phyloP scores from a whole-genome alignment of 176 grass and related monocot genomes.

The Thalia dealbata region DNA sequence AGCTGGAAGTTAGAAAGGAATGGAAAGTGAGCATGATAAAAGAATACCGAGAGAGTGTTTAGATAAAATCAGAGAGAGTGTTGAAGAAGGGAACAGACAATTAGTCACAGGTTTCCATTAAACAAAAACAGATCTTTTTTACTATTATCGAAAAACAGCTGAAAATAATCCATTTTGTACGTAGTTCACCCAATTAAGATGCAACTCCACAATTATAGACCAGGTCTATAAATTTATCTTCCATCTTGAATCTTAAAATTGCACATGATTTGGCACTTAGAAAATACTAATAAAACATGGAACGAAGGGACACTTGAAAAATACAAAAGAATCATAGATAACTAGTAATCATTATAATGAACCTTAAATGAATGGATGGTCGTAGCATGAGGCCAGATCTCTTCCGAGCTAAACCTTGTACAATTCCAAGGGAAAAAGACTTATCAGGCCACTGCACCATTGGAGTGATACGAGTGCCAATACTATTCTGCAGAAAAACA shows the following conservation, averaged over 20 bases:
- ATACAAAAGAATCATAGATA: too few relatives aligned
- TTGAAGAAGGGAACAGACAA: background rate
- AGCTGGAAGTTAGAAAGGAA: slow-evolving; percentile 22
- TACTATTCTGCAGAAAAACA: slow-evolving; percentile 38
- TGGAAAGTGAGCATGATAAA: background rate
- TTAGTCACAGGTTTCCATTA: background rate
- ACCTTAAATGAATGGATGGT: slow-evolving; percentile 42
- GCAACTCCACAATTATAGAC: too few relatives aligned
- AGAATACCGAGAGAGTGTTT: background rate
- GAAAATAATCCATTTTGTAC: too few relatives aligned
- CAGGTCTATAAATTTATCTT: too few relatives aligned
- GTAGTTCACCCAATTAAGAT: too few relatives aligned
- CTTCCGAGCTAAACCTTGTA: slow-evolving; percentile 45
- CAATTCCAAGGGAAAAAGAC: slow-evolving; percentile 35
- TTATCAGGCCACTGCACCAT: slow-evolving; percentile 51
- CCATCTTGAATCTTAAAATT: too few relatives aligned
- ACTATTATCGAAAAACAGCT: too few relatives aligned
- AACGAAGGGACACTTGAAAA: too few relatives aligned
- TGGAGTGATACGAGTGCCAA: slow-evolving; percentile 35
- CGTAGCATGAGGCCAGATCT: slow-evolving; percentile 44
- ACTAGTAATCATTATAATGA: background rate
- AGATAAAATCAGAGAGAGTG: background rate
- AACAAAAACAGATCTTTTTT: too few relatives aligned
- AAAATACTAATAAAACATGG: too few relatives aligned
- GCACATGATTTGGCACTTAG: too few relatives aligned